Evolutionary conservation across 2,329 filamentous ascomycete species (phyloP).

Genomic region (Penicillium sp.): DNA sequence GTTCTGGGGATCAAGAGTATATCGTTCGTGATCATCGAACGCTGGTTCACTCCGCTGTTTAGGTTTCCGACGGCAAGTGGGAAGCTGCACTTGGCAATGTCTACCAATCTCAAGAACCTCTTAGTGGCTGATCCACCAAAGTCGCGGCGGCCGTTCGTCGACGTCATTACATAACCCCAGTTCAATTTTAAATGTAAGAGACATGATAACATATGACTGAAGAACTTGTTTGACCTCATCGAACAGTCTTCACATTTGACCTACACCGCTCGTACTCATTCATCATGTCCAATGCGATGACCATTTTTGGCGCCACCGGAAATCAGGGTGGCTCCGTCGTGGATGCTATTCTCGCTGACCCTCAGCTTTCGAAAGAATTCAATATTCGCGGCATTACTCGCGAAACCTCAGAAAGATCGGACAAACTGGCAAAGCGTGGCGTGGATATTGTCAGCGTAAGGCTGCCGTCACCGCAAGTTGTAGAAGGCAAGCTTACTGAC

Average conservation of each 20-base stretch:
- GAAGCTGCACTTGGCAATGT: neutral
- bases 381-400: slow-evolving; percentile 57
- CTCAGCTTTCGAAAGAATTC: slow-evolving; percentile 51
- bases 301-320: slow-evolving; percentile 38
- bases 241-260: neutral
- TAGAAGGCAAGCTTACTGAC: neutral
- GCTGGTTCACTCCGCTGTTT: no score
- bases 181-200: neutral
- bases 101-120: neutral
- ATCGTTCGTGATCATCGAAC: no score
- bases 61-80: neutral
- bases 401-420: slow-evolving; percentile 40
- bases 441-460: slow-evolving; percentile 34
- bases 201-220: no score
- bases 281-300: neutral
- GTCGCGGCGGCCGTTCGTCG: neutral
- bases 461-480: neutral
- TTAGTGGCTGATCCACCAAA: neutral
- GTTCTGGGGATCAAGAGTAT: no score
- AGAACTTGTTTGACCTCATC: no score
- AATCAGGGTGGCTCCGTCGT: slow-evolving; percentile 31
- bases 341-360: slow-evolving; percentile 47
- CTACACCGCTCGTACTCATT: neutral
- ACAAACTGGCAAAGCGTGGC: slow-evolving; percentile 33
- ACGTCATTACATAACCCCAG: neutral